Evolutionary conservation across 140 eudicot genomes (phyloP).

Genomic region (Bidens hawaiensis): DNA sequence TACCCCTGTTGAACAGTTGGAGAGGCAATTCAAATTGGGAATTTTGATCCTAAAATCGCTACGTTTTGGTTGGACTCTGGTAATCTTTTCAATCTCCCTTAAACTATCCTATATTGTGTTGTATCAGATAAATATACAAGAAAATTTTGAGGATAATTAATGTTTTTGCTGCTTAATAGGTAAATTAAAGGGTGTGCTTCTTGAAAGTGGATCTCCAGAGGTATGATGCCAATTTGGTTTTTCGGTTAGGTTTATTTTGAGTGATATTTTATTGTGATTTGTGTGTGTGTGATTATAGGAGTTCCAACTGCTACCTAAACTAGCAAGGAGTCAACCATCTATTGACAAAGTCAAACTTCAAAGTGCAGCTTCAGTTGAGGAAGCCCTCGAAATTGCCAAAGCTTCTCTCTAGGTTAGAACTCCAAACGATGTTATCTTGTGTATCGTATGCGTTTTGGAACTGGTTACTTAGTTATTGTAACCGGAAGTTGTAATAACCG

Average conservation of each 20-base stretch:
- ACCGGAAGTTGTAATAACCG: neutral
- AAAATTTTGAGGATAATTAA: neutral
- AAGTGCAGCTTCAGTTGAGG: slow-evolving; percentile 87
- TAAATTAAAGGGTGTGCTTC: slow-evolving; percentile 81
- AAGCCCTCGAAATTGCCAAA: slow-evolving; percentile 73
- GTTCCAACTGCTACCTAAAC: slow-evolving; percentile 78
- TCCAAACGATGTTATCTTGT: too few species aligned
- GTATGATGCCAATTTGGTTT: slow-evolving; percentile 39
- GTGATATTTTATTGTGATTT: neutral
- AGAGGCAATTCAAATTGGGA: slow-evolving; percentile 83
- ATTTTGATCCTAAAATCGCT: slow-evolving; percentile 89
- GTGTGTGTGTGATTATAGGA: slow-evolving; percentile 48
- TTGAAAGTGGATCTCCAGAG: slow-evolving; percentile 98
- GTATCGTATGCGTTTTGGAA: neutral
- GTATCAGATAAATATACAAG: too few species aligned
- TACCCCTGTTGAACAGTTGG: slow-evolving; percentile 57
- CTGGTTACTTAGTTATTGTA: neutral
- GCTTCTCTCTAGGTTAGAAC: slow-evolving; percentile 44
- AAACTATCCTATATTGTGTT: too few species aligned
- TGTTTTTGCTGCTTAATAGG: slow-evolving; percentile 38
- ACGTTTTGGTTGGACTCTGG: slow-evolving; percentile 98
- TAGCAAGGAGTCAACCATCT: slow-evolving; percentile 77
- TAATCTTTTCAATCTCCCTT: too few species aligned
- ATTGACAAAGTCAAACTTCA: slow-evolving; percentile 78
- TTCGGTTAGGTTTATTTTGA: neutral